Base-by-base conservation (phyloP, 345 rosid genomes). In the Pugionium cornutum region DNA sequence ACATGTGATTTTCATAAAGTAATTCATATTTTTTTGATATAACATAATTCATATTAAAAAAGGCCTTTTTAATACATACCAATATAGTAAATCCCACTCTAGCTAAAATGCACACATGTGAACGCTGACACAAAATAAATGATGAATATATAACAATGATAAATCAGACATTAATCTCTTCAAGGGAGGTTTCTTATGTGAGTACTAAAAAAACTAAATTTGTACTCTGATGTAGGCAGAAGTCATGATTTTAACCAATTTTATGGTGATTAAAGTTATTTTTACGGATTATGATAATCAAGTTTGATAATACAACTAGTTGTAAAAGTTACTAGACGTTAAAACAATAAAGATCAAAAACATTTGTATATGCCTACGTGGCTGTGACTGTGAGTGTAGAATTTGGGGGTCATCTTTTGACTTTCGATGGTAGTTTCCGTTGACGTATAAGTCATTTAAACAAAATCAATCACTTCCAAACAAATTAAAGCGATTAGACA, bases 391-490 rank as follows among this genome's bases (percentile, higher is more conserved):
- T 59, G 72, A 51, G 50, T 66, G 32, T 44, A 44, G 45, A 58
- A 44, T 4, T 37, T 65, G 0, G 54, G 54, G 55, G 9, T 50
- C 51, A 43, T 43, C 54, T 59, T 65, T 66, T 66, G 67, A 66
- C 62, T 66, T 39, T 50, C 11, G 58, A 36, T 9, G 42, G 36
- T 51, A 53, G 47, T 58, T 37, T 58, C 10, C 62, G 72, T 73
- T 73, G 72, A 66, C 67, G 44, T 53, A 45, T 27, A 37, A 73
- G 62, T 73, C 62, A 66, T 66, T 59, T 52, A 73, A 58, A 45
- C 67, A 51, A 73, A 66, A 52, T 59, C 51, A 52, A 58, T 73
- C 71, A 58, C 76, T 65, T 72, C 71, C 1, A 65, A 65, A 65
- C 43, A 66, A 72, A 46, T 46, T 51, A 65, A 72, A 72, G 76